These are phyloP conservation scores for Allium sativum DNA, from an alignment of 106 monocot genomes.

Conservation along the genomic window DNA sequence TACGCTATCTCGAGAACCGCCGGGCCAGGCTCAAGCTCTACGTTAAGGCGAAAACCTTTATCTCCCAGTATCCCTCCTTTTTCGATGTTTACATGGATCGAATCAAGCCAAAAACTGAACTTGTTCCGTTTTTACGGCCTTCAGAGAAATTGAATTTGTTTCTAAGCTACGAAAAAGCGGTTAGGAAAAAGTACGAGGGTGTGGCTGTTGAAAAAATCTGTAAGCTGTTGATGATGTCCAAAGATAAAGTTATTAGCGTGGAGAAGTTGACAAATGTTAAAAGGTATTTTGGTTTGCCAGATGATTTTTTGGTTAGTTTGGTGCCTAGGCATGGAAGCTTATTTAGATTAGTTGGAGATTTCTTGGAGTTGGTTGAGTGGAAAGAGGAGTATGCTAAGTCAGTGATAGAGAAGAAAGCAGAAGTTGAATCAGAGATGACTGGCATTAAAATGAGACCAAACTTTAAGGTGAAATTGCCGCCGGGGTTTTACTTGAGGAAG, in stretches of 20 bases:
- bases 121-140: conserved; percentile 59
- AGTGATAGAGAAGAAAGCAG: conserved; percentile 39
- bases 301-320: conserved; percentile 47
- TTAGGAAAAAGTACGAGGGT: conserved; percentile 25
- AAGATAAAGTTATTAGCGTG: conserved; percentile 27
- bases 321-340: conserved; percentile 36
- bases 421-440: conserved; percentile 42
- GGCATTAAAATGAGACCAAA: conserved; percentile 61
- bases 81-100: conserved; percentile 57
- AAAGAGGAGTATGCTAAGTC: conserved; percentile 55
- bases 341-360: conserved; percentile 32
- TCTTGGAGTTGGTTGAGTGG: conserved; percentile 61
- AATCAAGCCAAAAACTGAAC: conserved; percentile 29
- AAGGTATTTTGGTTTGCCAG: conserved; percentile 69
- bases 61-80: conserved; percentile 51
- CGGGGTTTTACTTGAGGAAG: conserved; percentile 59
- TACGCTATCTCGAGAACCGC: conserved; percentile 84
- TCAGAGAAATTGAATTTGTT: conserved; percentile 34
- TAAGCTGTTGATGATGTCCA: conserved; percentile 83
- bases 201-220: conserved; percentile 40
- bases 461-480: conserved; percentile 50
- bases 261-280: conserved; percentile 58
- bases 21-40: conserved; percentile 60
- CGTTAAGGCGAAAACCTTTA: conserved; percentile 41
- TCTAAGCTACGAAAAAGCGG: conserved; percentile 22